Conservation (phyloP, 2,329 filamentous ascomycete species). For the Neonectria neomacrospora region DNA sequence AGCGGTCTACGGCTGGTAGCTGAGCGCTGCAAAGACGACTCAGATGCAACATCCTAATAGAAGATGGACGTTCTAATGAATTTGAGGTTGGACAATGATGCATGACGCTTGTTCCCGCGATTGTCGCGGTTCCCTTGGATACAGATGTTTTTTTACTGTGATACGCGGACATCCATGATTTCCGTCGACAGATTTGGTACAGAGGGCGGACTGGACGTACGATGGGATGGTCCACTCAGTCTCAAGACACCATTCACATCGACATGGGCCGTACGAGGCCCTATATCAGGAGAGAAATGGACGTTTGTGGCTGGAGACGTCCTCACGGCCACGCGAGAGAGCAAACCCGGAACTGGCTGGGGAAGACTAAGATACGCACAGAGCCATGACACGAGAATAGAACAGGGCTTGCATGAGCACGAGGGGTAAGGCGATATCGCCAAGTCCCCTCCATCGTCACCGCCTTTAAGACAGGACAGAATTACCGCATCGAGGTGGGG, state of each 20-base stretch:
- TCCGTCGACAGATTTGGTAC: too few species aligned
- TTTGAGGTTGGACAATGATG: neutral
- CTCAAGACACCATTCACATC: neutral
- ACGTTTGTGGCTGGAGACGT: neutral
- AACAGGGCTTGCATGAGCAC: neutral
- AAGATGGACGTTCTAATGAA: neutral
- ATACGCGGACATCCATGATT: too few species aligned
- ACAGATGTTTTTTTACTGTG: neutral
- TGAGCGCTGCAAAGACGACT: neutral
- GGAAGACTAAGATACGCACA: neutral
- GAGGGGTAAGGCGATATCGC: neutral
- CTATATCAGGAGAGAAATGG: neutral
- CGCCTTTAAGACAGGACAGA: conserved; percentile 15
- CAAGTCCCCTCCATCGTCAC: conserved; percentile 7
- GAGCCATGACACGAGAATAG: neutral
- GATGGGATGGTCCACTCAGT: neutral
- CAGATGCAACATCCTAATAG: conserved; percentile 2
- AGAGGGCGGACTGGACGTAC: neutral
- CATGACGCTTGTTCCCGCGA: neutral
- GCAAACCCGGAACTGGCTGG: neutral
- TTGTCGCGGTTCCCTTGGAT: neutral
- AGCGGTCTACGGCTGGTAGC: neutral
- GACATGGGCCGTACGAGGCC: neutral
- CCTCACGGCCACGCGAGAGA: neutral
- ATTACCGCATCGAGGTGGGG: conserved; percentile 12